Percentiles rank a stretch among this genome's conserved stretches.
Conservation (phyloP, 768 basidiomycete genomes). For the Termitomyces sp. region DNA sequence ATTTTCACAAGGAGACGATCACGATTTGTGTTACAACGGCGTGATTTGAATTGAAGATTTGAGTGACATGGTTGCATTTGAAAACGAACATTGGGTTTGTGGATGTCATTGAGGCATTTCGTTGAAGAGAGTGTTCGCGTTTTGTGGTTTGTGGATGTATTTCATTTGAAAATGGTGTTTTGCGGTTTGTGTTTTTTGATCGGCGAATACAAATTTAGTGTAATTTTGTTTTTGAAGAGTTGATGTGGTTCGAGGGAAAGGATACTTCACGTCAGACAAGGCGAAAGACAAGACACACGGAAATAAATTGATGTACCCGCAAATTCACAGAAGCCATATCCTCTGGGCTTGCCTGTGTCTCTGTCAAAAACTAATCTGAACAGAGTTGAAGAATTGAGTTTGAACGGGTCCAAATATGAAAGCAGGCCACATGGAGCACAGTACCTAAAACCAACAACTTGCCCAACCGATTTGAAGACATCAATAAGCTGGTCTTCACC, state of each 20-base stretch:
- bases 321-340: conserved; percentile 93
- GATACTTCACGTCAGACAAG: conserved; percentile 34
- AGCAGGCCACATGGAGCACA: conserved; percentile 8
- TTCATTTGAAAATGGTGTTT: not conserved
- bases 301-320: conserved; percentile 60
- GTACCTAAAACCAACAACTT: conserved; percentile 86
- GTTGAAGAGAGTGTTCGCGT: not conserved
- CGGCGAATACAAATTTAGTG: not conserved
- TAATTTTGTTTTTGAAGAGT: conserved; percentile 1
- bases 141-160: not conserved
- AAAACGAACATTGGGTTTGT: not conserved
- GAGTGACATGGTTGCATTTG: not conserved
- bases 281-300: conserved; percentile 20
- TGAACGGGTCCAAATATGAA: not conserved
- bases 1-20: not conserved
- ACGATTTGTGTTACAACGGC: not conserved
- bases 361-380: conserved; percentile 82
- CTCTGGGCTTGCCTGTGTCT: conserved; percentile 92
- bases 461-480: conserved; percentile 85
- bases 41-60: not conserved
- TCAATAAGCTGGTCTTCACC: conserved; percentile 86
- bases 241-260: conserved; percentile 10
- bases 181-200: not conserved
- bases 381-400: conserved; percentile 9
- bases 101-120: not conserved